Evolutionary conservation across 495 filamentous ascomycete species (phyloP), one percentile per base, ranked within the genome.

Genomic region (Annulohypoxylon maeteangense): DNA sequence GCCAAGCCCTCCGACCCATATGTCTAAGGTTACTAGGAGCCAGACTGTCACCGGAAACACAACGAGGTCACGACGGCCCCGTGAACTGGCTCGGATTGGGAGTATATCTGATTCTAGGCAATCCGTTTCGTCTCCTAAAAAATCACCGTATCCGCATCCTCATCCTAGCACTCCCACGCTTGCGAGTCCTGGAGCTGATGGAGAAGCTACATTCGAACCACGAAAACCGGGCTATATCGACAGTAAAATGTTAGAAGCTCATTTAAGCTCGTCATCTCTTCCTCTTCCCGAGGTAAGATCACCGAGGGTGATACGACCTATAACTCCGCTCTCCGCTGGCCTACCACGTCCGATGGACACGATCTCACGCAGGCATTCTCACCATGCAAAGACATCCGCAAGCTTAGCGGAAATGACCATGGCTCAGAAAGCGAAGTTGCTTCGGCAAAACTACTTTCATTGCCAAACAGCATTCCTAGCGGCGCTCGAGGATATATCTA

Each of bases 401-500:
- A 85, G 81, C 29, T 85, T 89, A 14, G 84, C 84, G 7, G 80
- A 87, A 11, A 78, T 92, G 78, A 84, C 83, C 16, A 67, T 68
- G 12, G 74, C 75, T 3, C 88, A 91, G 75, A 91, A 89, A 74
- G 82, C 85, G 38, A 87, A 86, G 59, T 78, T 92, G 36, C 77
- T 93, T 54, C 81, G 89, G 62, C 86, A 91, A 62, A 91, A 93
- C 74, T 93, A 93, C 67, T 93, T 92, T 73, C 85, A 90, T 6
- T 89, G 87, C 60, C 85, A 93, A 76, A 92, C 89, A 1, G 89
- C 90, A 57, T 91, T 93, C 75, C 72, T 93, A 38, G 85, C 86
- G 7, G 91, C 91, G 14, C 82, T 93, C 8, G 90, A 92, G 74
- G 89, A 90, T 74, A 93, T 93, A 61, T 93, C 91, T 10, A 92